Conservation (phyloP, 805 yeast genomes). For the Metschnikowia kunwiensis region DNA sequence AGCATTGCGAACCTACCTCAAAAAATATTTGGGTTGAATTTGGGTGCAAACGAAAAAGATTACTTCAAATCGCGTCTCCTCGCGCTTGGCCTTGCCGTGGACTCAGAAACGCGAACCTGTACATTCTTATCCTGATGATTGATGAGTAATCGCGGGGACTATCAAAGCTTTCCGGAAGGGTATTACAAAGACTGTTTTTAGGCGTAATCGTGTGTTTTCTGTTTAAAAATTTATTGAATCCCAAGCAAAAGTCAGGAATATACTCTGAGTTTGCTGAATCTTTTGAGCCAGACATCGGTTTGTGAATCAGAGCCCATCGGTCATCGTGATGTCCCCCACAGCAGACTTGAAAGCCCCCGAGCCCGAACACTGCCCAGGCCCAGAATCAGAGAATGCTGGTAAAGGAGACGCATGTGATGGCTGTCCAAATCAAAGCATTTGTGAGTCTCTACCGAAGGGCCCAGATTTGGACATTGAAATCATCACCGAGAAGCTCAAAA, state of each 20-base stretch:
- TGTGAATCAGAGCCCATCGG: too few species aligned
- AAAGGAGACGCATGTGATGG: conserved; percentile 91
- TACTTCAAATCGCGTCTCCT: conserved; percentile 25
- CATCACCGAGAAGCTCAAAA: conserved; percentile 64
- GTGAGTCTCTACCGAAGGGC: conserved; percentile 85
- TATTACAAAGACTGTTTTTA: too few species aligned
- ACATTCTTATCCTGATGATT: too few species aligned
- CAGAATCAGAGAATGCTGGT: conserved; percentile 92
- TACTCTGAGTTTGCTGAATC: too few species aligned
- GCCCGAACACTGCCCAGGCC: conserved; percentile 99
- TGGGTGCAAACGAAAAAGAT: conserved; percentile 45
- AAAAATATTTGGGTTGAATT: conserved; percentile 35
- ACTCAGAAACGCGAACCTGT: too few species aligned
- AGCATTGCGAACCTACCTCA: conserved; percentile 24
- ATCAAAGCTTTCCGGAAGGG: too few species aligned
- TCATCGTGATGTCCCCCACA: conserved; percentile 13
- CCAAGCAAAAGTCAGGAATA: too few species aligned
- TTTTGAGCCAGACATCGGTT: too few species aligned
- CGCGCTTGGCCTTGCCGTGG: background rate
- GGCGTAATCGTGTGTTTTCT: too few species aligned
- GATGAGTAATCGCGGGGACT: too few species aligned
- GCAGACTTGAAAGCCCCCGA: conserved; percentile 56
- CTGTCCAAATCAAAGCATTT: conserved; percentile 89
- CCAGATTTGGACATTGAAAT: conserved; percentile 91
- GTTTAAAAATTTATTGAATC: too few species aligned